Conservation (phyloP, 805 yeast genomes). For the Yamadazyma kitorensis region DNA sequence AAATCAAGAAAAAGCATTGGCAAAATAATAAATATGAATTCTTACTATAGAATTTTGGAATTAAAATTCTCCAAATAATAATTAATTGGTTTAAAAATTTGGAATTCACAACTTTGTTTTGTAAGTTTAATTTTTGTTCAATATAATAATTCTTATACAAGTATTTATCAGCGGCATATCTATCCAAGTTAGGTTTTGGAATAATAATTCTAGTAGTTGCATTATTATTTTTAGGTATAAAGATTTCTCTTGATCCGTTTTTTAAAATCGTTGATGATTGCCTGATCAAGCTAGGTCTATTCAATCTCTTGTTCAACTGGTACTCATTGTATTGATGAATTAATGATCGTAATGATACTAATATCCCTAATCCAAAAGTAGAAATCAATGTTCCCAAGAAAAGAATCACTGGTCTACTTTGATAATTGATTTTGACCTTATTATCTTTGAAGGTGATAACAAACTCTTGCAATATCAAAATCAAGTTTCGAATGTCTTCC, state of each 20-base stretch:
- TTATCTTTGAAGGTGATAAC: slow-evolving; percentile 33
- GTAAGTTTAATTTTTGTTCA: slow-evolving; percentile 27
- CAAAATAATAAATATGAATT: slow-evolving; percentile 63
- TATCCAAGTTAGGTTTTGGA: slow-evolving; percentile 47
- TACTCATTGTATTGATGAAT: slow-evolving; percentile 30
- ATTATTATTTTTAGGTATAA: slow-evolving; percentile 44
- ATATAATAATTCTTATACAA: slow-evolving; percentile 46
- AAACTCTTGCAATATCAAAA: slow-evolving; percentile 34
- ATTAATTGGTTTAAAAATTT: slow-evolving; percentile 68
- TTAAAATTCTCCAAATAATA: slow-evolving; percentile 73
- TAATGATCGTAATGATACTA: slow-evolving; percentile 28
- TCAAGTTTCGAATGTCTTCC: slow-evolving; percentile 32
- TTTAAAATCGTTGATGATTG: slow-evolving; percentile 42
- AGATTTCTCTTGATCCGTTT: slow-evolving; percentile 46
- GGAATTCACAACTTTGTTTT: slow-evolving; percentile 45
- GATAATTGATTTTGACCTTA: slow-evolving; percentile 37
- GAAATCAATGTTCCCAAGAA: slow-evolving; percentile 39
- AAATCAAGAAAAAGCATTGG: slow-evolving; percentile 70
- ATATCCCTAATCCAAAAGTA: slow-evolving; percentile 39
- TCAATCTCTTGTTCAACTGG: slow-evolving; percentile 19
- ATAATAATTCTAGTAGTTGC: slow-evolving; percentile 40
- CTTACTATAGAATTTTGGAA: slow-evolving; percentile 70
- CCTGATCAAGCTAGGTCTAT: slow-evolving; percentile 36
- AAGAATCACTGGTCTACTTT: slow-evolving; percentile 40
- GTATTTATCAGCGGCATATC: slow-evolving; percentile 55